Conservation (phyloP, 768 basidiomycete genomes). For the Mycena rosella region DNA sequence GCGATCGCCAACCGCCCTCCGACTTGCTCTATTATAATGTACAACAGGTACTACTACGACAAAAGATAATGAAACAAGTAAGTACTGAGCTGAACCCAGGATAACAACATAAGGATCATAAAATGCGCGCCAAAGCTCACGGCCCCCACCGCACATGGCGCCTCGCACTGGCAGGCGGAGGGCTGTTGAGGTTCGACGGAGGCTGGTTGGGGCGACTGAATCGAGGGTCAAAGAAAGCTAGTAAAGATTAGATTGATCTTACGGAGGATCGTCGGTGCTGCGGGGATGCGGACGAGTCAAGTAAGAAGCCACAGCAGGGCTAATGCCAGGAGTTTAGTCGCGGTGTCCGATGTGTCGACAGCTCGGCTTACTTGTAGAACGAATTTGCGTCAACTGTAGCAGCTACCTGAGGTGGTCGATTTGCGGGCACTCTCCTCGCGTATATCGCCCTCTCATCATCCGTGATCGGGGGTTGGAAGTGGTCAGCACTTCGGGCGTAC, state of each 20-base stretch:
- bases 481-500: conserved; percentile 2
- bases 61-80: no score
- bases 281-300: conserved; percentile 43
- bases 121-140: no score
- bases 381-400: conserved; percentile 24
- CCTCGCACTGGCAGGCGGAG: no score
- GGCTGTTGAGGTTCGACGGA: conserved; percentile 1
- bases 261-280: neutral
- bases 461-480: conserved; percentile 1
- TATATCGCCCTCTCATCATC: neutral
- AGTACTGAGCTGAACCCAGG: neutral
- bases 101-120: no score
- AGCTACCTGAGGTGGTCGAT: neutral
- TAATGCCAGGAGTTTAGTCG: conserved; percentile 36
- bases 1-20: neutral
- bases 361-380: conserved; percentile 31
- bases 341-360: neutral
- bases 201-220: conserved; percentile 13
- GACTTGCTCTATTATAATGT: neutral
- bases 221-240: conserved; percentile 6
- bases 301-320: conserved; percentile 68
- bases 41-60: no score
- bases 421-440: neutral
- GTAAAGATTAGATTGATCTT: neutral
- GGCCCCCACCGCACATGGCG: conserved; percentile 26